Evolutionary conservation across 2,329 filamentous ascomycete genomes (phyloP), one percentile per base, ranked within the genome.

Genomic region (Fusarium algeriense): DNA sequence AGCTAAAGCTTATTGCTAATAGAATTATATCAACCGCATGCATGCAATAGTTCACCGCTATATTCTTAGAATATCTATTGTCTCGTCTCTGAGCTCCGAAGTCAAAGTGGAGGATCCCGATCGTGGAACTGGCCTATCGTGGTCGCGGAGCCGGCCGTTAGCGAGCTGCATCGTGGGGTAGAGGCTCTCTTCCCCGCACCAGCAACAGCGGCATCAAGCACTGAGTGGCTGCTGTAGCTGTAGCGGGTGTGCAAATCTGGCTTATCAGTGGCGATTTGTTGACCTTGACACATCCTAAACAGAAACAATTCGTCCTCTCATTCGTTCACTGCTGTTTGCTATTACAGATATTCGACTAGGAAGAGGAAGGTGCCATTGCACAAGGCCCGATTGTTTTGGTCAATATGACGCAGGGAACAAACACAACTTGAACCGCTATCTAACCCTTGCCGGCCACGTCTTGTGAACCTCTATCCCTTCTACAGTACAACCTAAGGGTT

Each of bases 91-190:
- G 28, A 64, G 50, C 69, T 60, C 71, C 69, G 56, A 68, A 23
- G 46, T 55, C 52, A 60, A 57, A 65, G 73, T 79, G 78, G 78
- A 78, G 69, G 70, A 59, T 59, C 58, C 78, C 77, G 78, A 78
- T 65, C 64, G 61, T 74, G 73, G 74, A 73, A 72, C 49, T 54
- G 53, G 46, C 60, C 67, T 71, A 69, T 73, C 70, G 57, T 64
- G 58, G 55, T 35, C 44, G 61, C 78, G 78, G 78, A 80, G 78
- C 78, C 78, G 78, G 78, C 78, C 78, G 78, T 54, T 44, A 52
- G 52, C 66, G 69, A 60, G 44, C n/a, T 63, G 32, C 17, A 69
- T 65, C 67, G 70, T 73, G 73, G 73, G 73, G 73, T 68, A 75
- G 53, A 61, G 43, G 50, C 58, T 70, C 60, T 52, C 61, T 69